A percentile compares a stretch with the other conserved stretches of the same genome.
Conservation (phyloP, 1,284 basidiomycete species). For the Erythrobasidium hasegawianum region DNA sequence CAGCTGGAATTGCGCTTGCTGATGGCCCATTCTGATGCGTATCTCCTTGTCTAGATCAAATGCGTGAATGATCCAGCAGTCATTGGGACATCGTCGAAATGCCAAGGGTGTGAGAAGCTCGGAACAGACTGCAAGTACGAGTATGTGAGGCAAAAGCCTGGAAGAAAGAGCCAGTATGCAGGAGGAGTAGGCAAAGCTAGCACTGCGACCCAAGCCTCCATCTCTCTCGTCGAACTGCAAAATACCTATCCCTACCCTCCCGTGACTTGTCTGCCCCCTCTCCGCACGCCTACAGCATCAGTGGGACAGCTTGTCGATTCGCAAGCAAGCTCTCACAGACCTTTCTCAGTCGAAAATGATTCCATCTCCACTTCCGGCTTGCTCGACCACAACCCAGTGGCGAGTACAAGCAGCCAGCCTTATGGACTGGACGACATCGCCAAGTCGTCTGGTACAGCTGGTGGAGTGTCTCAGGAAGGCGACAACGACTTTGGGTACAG, state of each 20-base stretch:
- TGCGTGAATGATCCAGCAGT: slow-evolving; percentile 12
- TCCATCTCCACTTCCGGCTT: neutral
- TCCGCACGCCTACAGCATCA: neutral
- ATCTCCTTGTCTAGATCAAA: slow-evolving; percentile 22
- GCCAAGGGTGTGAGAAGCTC: slow-evolving; percentile 12
- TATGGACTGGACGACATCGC: neutral
- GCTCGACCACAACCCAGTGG: neutral
- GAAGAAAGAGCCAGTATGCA: slow-evolving; percentile 19
- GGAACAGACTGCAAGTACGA: slow-evolving; percentile 5
- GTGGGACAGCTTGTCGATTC: too few relatives aligned
- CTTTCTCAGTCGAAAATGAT: too few relatives aligned
- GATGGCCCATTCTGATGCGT: too few relatives aligned
- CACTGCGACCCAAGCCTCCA: too few relatives aligned
- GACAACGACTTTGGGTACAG: slow-evolving; percentile 12
- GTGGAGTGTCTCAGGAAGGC: slow-evolving; percentile 4
- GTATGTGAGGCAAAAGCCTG: slow-evolving; percentile 28
- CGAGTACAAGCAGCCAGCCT: slow-evolving; percentile 2
- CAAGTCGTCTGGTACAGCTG: neutral
- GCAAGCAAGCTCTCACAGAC: too few relatives aligned
- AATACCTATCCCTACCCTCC: too few relatives aligned
- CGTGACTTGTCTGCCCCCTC: too few relatives aligned
- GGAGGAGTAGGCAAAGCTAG: too few relatives aligned
- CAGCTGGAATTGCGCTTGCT: too few relatives aligned
- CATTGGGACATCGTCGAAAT: neutral
- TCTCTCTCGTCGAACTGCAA: too few relatives aligned